Evolutionary conservation across 371 early-diverging fungal species (phyloP).

Genomic region (Zychaea mexicana): DNA sequence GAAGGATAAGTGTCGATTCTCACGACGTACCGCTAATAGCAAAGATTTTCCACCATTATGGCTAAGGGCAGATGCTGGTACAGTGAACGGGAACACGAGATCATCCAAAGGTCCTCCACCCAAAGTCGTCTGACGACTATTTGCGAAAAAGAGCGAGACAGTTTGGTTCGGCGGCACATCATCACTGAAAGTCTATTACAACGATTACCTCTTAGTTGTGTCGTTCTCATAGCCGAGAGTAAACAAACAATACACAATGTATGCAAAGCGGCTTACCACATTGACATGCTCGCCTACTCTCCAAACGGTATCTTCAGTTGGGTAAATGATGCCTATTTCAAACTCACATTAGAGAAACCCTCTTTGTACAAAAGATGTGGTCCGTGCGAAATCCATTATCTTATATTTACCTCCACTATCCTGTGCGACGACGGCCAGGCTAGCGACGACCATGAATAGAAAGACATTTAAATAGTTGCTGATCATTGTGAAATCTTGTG

Average conservation of each 20-base stretch:
- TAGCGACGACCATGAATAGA: background rate
- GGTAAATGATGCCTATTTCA: slow-evolving; percentile 27
- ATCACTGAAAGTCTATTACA: slow-evolving; percentile 15
- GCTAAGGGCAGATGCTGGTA: slow-evolving; percentile 26
- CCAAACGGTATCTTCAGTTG: slow-evolving; percentile 31
- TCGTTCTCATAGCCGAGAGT: no score
- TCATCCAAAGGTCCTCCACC: slow-evolving; percentile 28
- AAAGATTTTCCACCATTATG: slow-evolving; percentile 21
- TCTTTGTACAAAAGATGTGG: background rate
- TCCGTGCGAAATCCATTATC: background rate
- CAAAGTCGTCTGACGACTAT: slow-evolving; percentile 16
- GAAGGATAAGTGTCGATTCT: slow-evolving; percentile 21
- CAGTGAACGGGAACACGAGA: slow-evolving; percentile 25
- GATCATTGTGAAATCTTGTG: background rate
- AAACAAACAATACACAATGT: background rate
- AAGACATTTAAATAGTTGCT: background rate
- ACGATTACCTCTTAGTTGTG: no score
- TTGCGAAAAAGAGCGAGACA: slow-evolving; percentile 34
- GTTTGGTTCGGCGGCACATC: slow-evolving; percentile 19
- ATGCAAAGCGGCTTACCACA: slow-evolving; percentile 20
- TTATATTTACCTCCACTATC: background rate
- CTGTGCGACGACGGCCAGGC: background rate
- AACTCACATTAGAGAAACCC: background rate
- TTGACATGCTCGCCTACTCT: slow-evolving; percentile 37
- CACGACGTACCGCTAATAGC: slow-evolving; percentile 36